Evolutionary conservation across 306 rosid species (phyloP).

Genomic region (Pterocarpus macrocarpus): DNA sequence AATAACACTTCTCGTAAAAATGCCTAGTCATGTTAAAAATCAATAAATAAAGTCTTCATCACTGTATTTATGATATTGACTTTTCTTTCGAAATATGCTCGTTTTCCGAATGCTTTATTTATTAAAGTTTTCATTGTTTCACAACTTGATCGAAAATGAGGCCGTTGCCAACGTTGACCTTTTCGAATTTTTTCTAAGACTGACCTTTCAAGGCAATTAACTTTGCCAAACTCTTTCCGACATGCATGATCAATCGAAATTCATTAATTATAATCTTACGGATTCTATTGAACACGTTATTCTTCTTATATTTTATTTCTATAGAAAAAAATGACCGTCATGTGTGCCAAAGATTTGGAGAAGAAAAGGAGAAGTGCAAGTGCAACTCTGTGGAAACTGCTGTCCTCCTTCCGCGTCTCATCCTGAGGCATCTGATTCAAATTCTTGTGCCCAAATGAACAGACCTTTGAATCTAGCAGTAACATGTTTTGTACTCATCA

Average conservation of each 20-base stretch:
- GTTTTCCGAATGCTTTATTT: constrained; percentile 34
- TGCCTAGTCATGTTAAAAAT: background rate
- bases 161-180: constrained; percentile 5
- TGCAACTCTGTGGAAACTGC: constrained; percentile 45
- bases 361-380: constrained; percentile 38
- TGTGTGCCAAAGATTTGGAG: constrained; percentile 26
- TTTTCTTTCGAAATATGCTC: constrained; percentile 28
- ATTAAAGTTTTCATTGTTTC: background rate
- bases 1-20: too few species aligned
- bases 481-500: background rate
- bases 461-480: constrained; percentile 21
- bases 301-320: background rate
- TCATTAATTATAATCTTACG: background rate
- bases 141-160: background rate
- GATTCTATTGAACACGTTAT: background rate
- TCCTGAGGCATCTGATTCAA: constrained; percentile 39
- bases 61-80: constrained; percentile 24
- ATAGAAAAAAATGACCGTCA: background rate
- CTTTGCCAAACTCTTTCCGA: background rate
- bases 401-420: background rate
- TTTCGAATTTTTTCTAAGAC: background rate
- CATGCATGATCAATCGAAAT: constrained; percentile 14
- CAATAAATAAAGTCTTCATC: background rate
- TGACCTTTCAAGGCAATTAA: constrained; percentile 1
- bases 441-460: constrained; percentile 32